Evolutionary conservation across 1,284 basidiomycete genomes (phyloP).

Genomic region (Cryptococcus sp.): DNA sequence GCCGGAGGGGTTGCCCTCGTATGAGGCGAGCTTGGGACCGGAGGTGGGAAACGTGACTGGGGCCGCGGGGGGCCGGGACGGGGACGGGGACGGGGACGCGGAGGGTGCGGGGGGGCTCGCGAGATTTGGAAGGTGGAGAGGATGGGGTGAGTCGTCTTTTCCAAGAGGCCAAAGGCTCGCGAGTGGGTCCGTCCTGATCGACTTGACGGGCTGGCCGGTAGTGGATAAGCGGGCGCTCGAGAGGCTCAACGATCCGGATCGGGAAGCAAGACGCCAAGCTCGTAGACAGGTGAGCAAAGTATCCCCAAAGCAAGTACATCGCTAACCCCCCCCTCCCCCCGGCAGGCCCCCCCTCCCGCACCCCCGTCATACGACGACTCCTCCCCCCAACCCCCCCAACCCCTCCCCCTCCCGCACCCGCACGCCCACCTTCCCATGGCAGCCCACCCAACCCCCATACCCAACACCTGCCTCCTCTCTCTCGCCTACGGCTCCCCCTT

Average conservation of each 20-base stretch:
- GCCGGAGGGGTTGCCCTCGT: background rate
- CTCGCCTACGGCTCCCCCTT: constrained; percentile 13
- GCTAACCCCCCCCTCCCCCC: background rate
- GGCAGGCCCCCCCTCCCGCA: background rate
- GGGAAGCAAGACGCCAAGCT: background rate
- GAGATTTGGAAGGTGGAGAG: constrained; percentile 11
- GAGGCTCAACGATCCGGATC: background rate
- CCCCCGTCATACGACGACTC: constrained; percentile 6
- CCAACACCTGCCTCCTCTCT: constrained; percentile 10
- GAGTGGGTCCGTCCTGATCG: too few relatives aligned
- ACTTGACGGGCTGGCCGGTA: background rate
- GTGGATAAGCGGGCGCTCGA: constrained; percentile 9
- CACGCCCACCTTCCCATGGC: background rate
- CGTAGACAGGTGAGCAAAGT: background rate
- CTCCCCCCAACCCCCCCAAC: constrained; percentile 14
- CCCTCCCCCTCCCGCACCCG: constrained; percentile 3
- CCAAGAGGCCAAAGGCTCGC: too few relatives aligned
- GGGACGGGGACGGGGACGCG: background rate
- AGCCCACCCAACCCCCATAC: constrained; percentile 3
- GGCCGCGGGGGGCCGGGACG: background rate
- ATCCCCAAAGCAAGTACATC: background rate
- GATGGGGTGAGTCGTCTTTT: constrained; percentile 8
- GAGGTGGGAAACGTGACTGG: background rate
- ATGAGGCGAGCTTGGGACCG: background rate
- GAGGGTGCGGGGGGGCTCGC: background rate